Base-by-base conservation (phyloP, 176 grass and related monocot species). In the Ampelocalamus luodianensis region DNA sequence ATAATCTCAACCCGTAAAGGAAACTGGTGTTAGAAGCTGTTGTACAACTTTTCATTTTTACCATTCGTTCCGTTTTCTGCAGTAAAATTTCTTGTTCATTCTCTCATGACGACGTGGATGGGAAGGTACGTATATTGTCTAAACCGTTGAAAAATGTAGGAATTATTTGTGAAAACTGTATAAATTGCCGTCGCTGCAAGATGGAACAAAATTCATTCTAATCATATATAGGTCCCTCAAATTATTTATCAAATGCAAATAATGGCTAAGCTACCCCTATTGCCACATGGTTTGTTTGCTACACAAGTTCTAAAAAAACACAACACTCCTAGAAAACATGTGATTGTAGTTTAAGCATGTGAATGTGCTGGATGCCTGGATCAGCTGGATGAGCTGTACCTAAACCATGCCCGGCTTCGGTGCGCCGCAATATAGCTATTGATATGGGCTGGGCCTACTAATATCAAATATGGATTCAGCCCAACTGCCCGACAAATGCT, bases 1-100 rank as follows among this genome's bases (percentile, higher is more conserved):
- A 88, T 49, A 92, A 93, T 64, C 95, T 95, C 65, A 95, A 89
- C 42, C 80, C 85, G 11, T 97, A 71, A 89, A 78, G 16, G 50
- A 24, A 60, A 46, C 40, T 80, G 24, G 13, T 62, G 7, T 65
- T 77, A 29, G 29, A 29, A 1, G 29, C 29, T 59, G 24, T 53
- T 86, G 72, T 59, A 79, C 61, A 64, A 79, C 48, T 4, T 3
- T 40, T 50, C 65, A 42, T 67, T 83, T 68, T 65, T 64, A 79
- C 79, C 59, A 62, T 90, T 87, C 42, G 29, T 87, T 87, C 44
- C 17, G 38, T 32, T 71, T 68, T 85, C 22, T 82, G 34, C n/a
- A 63, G 63, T 60, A 26, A 87, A 81, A 61, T 60, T 39, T 79
- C 5, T 18, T 56, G 7, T n/a, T 79, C 46, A 3, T 79, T 42